Conservation (phyloP, 805 yeast species). For the Saccharomycopsis guyanensis region DNA sequence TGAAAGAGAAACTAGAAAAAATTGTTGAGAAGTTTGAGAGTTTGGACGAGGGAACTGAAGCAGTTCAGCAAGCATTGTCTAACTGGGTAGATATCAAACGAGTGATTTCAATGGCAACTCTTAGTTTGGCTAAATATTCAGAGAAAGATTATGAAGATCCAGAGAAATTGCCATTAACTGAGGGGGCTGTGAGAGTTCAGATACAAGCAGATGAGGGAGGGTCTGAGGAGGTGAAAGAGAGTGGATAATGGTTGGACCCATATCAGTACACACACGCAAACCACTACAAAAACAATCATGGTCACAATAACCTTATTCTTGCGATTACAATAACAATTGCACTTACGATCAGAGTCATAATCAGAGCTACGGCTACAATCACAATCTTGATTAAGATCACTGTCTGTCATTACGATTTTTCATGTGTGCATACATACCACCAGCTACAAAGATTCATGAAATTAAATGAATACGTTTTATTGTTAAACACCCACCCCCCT, state of each 20-base stretch:
- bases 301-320: constrained; percentile 9
- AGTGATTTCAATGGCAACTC: constrained; percentile 51
- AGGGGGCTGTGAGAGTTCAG: constrained; percentile 26
- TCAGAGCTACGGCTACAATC: too few relatives aligned
- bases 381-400: too few relatives aligned
- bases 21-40: constrained; percentile 17
- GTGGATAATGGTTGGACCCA: too few relatives aligned
- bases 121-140: constrained; percentile 30
- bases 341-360: too few relatives aligned
- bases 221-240: constrained; percentile 23
- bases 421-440: too few relatives aligned
- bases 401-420: too few relatives aligned
- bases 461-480: too few relatives aligned
- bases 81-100: constrained; percentile 60
- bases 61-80: constrained; percentile 49
- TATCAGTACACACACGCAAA: constrained; percentile 3
- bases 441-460: too few relatives aligned
- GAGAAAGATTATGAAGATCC: constrained; percentile 35
- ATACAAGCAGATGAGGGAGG: constrained; percentile 10
- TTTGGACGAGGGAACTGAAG: constrained; percentile 43
- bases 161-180: constrained; percentile 24
- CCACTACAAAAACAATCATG: constrained; percentile 8
- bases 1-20: constrained; percentile 14
- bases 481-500: too few relatives aligned
- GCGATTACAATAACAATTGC: too few relatives aligned